These are phyloP conservation scores for Plasmodium sp. DNA, from an alignment of 169 alveolate species.

Conservation along the genomic window DNA sequence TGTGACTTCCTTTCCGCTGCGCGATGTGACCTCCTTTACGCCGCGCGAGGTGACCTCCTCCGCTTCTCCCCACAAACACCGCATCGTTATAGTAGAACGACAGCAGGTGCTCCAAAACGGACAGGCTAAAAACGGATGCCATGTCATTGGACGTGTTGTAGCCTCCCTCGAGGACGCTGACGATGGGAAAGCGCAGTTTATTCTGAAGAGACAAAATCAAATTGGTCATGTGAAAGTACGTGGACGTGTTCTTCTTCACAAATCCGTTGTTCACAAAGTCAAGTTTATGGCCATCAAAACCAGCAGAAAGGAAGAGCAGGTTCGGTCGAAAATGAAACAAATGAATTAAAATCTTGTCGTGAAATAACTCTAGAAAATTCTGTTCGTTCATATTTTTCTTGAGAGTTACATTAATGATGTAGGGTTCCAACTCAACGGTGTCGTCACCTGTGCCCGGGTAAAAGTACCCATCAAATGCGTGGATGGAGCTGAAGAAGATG, in stretches of 20 bases:
- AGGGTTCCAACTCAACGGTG: slow-evolving; percentile 81
- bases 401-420: slow-evolving; percentile 88
- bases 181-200: slow-evolving; percentile 86
- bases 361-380: slow-evolving; percentile 86
- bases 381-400: slow-evolving; percentile 86
- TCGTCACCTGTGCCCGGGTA: slow-evolving; percentile 96
- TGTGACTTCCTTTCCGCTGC: not conserved
- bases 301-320: slow-evolving; percentile 95
- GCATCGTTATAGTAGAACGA: slow-evolving; percentile 80
- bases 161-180: slow-evolving; percentile 99
- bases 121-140: slow-evolving; percentile 94
- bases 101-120: slow-evolving; percentile 93
- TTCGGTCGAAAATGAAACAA: slow-evolving; percentile 94
- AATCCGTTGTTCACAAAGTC: slow-evolving; percentile 94
- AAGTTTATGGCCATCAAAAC: slow-evolving; percentile 97
- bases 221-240: slow-evolving; percentile 96
- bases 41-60: not conserved
- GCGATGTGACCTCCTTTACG: not conserved
- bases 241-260: slow-evolving; percentile 92
- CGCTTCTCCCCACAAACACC: not conserved
- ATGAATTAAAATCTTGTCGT: slow-evolving; percentile 91
- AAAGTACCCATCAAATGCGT: slow-evolving; percentile 94
- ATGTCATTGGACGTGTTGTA: slow-evolving; percentile 94
- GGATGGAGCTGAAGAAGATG: slow-evolving; percentile 94
- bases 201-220: slow-evolving; percentile 94